These are phyloP conservation scores for Chaetoceros tenuissimus DNA, from an alignment of 108 stramenopile species.

Conservation along the genomic window DNA sequence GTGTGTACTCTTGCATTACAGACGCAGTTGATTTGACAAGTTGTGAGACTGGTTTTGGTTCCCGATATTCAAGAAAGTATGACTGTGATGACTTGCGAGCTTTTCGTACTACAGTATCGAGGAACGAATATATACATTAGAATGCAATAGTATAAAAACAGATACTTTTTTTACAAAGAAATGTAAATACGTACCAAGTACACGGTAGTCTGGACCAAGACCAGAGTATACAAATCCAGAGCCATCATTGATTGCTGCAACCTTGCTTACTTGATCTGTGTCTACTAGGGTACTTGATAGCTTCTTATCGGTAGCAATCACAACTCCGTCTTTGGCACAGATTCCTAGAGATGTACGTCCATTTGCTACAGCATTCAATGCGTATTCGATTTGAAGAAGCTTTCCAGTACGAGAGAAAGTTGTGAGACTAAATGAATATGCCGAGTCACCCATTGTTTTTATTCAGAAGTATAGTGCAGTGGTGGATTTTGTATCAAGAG, in stretches of 20 bases:
- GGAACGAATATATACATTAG: neutral
- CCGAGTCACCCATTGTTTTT: slow-evolving; percentile 95
- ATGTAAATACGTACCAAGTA: slow-evolving; percentile 62
- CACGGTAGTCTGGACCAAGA: slow-evolving; percentile 98
- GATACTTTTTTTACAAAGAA: neutral
- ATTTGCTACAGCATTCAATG: slow-evolving; percentile 95
- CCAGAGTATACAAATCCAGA: slow-evolving; percentile 96
- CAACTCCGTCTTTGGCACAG: slow-evolving; percentile 95
- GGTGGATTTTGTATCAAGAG: no score
- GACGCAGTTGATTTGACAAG: slow-evolving; percentile 89
- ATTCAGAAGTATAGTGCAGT: no score
- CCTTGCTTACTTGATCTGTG: slow-evolving; percentile 76
- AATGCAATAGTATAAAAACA: neutral
- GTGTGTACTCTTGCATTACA: slow-evolving; percentile 98
- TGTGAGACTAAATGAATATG: slow-evolving; percentile 96
- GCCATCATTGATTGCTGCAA: slow-evolving; percentile 81
- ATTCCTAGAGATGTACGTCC: slow-evolving; percentile 96
- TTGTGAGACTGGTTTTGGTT: slow-evolving; percentile 86
- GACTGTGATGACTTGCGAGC: slow-evolving; percentile 92
- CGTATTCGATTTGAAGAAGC: slow-evolving; percentile 98
- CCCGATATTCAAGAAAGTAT: slow-evolving; percentile 87
- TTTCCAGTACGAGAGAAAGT: slow-evolving; percentile 98
- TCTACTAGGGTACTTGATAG: slow-evolving; percentile 86
- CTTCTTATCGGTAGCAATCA: slow-evolving; percentile 99
- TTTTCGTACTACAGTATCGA: slow-evolving; percentile 60